These are phyloP conservation scores for Geosmithia putterillii DNA, from an alignment of 2,329 filamentous ascomycete genomes.

Conservation along the genomic window DNA sequence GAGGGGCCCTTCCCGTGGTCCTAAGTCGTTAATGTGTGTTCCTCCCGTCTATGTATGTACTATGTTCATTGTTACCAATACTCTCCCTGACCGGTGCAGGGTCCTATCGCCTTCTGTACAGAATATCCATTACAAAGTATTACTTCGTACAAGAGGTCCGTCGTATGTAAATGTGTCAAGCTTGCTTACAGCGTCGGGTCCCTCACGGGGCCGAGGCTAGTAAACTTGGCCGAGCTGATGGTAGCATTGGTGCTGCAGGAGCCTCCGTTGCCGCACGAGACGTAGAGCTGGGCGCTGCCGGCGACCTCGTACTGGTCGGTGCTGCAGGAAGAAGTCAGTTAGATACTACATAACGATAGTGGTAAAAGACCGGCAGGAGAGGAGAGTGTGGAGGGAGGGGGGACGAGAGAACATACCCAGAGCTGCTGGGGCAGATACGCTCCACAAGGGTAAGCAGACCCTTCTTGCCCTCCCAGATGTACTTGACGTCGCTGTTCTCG, in stretches of 20 bases:
- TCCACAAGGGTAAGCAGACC: conserved; percentile 21
- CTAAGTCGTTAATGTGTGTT: no score
- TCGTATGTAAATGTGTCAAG: background rate
- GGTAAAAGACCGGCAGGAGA: background rate
- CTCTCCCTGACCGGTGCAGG: no score
- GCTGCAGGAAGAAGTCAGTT: conserved; percentile 7
- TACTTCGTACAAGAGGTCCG: no score
- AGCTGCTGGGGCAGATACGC: conserved; percentile 23
- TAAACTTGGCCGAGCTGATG: conserved; percentile 14
- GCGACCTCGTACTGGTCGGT: conserved; percentile 15
- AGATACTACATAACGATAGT: background rate
- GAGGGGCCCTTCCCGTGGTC: no score
- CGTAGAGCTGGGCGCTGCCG: conserved; percentile 12
- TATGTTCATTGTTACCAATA: no score
- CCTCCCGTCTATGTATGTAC: no score
- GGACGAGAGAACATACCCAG: conserved; percentile 17
- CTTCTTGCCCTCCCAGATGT: conserved; percentile 22
- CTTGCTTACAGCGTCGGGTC: background rate
- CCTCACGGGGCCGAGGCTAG: conserved; percentile 14
- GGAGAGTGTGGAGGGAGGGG: background rate
- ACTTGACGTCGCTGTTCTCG: conserved; percentile 25
- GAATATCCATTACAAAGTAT: no score
- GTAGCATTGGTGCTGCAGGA: conserved; percentile 15
- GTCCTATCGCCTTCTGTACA: no score
- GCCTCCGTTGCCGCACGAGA: conserved; percentile 8